These are phyloP conservation scores for Alternaria incomplexa DNA, from an alignment of 2,329 filamentous ascomycete species.

Conservation along the genomic window DNA sequence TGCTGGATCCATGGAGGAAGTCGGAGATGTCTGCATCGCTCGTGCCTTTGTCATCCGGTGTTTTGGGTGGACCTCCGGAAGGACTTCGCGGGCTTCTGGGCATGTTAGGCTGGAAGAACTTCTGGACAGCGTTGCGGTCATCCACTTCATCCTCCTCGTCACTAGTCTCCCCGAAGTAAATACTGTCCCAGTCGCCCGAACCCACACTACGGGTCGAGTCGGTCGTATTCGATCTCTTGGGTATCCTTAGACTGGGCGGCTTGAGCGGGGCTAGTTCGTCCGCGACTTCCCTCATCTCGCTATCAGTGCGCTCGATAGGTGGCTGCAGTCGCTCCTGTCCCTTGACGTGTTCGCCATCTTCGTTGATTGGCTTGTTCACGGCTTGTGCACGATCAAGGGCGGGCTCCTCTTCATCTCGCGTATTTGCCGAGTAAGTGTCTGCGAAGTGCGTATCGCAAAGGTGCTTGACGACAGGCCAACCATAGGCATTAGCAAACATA, in stretches of 20 bases:
- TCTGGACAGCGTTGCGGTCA: slow-evolving; percentile 46
- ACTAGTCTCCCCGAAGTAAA: slow-evolving; percentile 56
- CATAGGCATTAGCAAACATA: slow-evolving; percentile 96
- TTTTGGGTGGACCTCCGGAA: slow-evolving; percentile 16
- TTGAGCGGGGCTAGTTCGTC: slow-evolving; percentile 47
- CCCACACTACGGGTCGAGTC: slow-evolving; percentile 45
- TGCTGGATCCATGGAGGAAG: slow-evolving; percentile 36
- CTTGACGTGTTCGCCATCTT: slow-evolving; percentile 71
- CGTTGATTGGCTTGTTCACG: slow-evolving; percentile 61
- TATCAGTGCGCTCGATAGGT: slow-evolving; percentile 51
- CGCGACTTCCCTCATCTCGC: slow-evolving; percentile 57
- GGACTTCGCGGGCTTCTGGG: slow-evolving; percentile 25
- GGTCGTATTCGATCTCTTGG: slow-evolving; percentile 30
- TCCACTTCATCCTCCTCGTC: slow-evolving; percentile 55
- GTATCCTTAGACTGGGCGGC: slow-evolving; percentile 27
- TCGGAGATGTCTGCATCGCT: slow-evolving; percentile 50
- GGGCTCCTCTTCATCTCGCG: slow-evolving; percentile 70
- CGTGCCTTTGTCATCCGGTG: slow-evolving; percentile 39
- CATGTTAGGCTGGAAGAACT: slow-evolving; percentile 41
- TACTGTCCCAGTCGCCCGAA: slow-evolving; percentile 57
- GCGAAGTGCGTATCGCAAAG: slow-evolving; percentile 93
- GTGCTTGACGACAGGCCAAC: slow-evolving; percentile 96
- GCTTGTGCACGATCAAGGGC: slow-evolving; percentile 72
- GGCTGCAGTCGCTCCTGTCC: slow-evolving; percentile 48
- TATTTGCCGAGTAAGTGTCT: slow-evolving; percentile 70